phyloP scores from a whole-genome alignment of 2,329 filamentous ascomycete species.

The Cladosporium halotolerans region DNA sequence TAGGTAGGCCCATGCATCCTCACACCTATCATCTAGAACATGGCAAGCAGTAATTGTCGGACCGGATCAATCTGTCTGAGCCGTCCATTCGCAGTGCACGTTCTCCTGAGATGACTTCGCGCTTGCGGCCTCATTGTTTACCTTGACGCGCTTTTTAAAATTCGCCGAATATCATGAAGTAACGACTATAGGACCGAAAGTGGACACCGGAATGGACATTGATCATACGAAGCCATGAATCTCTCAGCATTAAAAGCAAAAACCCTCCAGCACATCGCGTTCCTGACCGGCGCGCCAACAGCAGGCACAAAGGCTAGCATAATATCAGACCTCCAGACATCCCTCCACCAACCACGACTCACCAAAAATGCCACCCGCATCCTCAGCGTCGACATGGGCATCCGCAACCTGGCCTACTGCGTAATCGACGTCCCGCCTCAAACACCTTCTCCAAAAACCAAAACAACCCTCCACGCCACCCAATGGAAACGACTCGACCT shows the following conservation, averaged over 20 bases:
- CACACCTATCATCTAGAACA: too few species aligned
- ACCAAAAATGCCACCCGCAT: slow-evolving; percentile 41
- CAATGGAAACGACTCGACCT: slow-evolving; percentile 17
- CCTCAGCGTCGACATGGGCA: slow-evolving; percentile 77
- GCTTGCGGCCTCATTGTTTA: too few species aligned
- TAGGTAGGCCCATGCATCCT: too few species aligned
- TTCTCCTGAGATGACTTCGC: too few species aligned
- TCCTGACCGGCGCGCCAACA: slow-evolving; percentile 53
- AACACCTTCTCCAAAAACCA: slow-evolving; percentile 4
- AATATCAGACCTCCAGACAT: background rate
- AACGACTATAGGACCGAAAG: too few species aligned
- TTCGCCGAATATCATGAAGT: too few species aligned
- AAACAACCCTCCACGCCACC: slow-evolving; percentile 23
- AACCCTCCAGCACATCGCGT: slow-evolving; percentile 54
- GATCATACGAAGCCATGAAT: background rate
- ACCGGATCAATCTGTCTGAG: too few species aligned
- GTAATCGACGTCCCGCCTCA: slow-evolving; percentile 33
- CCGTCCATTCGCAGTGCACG: too few species aligned
- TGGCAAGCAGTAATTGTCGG: too few species aligned
- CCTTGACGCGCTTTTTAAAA: too few species aligned
- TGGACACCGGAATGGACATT: too few species aligned
- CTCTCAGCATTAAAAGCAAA: slow-evolving; percentile 34
- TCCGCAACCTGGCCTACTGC: slow-evolving; percentile 73
- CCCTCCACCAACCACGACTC: background rate
- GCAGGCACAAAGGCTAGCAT: slow-evolving; percentile 53